Percentiles rank a stretch among this genome's conserved stretches.
These are phyloP conservation scores for Penicillium nordicum DNA, from an alignment of 2,329 filamentous ascomycete genomes.

Conservation along the genomic window DNA sequence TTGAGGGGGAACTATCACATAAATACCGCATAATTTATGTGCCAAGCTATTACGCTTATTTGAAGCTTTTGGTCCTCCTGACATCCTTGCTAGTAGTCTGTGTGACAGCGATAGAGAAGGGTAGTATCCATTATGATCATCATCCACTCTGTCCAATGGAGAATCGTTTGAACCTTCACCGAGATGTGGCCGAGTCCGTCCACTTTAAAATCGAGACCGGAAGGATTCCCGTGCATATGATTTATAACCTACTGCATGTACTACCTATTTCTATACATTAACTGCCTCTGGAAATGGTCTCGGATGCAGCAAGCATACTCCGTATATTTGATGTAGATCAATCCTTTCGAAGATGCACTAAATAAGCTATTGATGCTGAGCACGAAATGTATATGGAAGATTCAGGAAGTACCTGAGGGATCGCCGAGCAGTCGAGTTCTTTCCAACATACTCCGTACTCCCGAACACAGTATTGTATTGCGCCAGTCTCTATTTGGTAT, in stretches of 20 bases:
- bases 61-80: not conserved
- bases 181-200: not conserved
- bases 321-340: not conserved
- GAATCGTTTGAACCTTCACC: not conserved
- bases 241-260: not conserved
- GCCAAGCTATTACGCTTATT: not conserved
- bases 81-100: not conserved
- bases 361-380: not conserved
- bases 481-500: not conserved
- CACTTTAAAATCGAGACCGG: not conserved
- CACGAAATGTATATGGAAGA: not conserved
- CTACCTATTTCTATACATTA: not conserved
- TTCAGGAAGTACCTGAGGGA: not conserved
- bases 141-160: not conserved
- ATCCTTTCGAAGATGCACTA: not conserved
- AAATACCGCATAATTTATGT: not conserved
- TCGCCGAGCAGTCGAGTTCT: not conserved
- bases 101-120: not conserved
- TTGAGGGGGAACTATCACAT: not conserved
- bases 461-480: not conserved
- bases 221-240: constrained; percentile 1
- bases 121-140: not conserved
- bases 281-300: not conserved
- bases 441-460: not conserved
- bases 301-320: not conserved